Evolutionary conservation across 2,329 filamentous ascomycete species (phyloP), one percentile per base, ranked within the genome.

Genomic region (Xylariales sp.): DNA sequence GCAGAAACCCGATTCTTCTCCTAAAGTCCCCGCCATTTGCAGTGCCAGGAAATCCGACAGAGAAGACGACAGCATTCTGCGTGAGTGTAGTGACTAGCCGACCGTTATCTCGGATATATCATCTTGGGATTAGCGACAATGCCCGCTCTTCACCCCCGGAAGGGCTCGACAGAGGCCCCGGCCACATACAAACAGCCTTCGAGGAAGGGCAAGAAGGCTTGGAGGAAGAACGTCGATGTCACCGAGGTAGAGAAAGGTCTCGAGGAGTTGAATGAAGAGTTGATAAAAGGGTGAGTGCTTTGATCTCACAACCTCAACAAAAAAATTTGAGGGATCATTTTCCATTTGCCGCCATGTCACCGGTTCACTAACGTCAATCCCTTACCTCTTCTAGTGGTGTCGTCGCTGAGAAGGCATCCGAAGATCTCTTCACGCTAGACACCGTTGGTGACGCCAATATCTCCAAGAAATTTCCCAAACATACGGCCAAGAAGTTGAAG

Each of bases 161-260:
- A 69, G 28, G 73, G 66, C 42, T 65, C 74, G 24, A 63, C 66
- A 11, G 65, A 72, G 24, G 84, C 87, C 14, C 90, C 89, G 10
- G 80, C 83, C 46, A 88, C 94, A 50, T 81, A 84, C 65, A 89
- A 79, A 47, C 93, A 98, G 63, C 80, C 89, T 18, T 97, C 91
- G 5, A 78, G 93, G 59, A 98, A 98, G 62, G 93, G 94, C 53
- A 97, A 97, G 67, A 97, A 95, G 69, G 91, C 93, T 21, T 98
- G 93, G 93, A 79, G 93, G 57, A 98, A 97, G 64, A 95, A 98
- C 67, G 88, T 98, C 62, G 88, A 98, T 65, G 78, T 97, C 45
- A 84, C 87, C 19, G 83, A 95, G 45, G 78, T 98, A 18, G 77
- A 91, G 53, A 69, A 84, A 38, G 93, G 93, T 43, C 77, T 98